Base-by-base conservation (phyloP, 805 yeast genomes). In the Torulaspora maleeae region DNA sequence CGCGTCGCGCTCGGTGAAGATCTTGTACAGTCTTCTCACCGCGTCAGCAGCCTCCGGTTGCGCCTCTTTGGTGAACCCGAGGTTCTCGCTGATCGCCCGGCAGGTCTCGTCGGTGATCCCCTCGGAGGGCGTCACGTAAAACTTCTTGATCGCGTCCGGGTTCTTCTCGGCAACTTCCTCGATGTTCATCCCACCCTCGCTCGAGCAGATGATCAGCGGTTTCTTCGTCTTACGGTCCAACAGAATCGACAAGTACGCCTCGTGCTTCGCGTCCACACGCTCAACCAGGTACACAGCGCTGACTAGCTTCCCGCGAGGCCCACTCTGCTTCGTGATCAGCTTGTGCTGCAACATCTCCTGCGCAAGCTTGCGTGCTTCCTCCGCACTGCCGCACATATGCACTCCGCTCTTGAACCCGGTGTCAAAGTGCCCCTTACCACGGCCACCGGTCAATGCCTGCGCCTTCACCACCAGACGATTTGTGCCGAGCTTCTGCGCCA, bases 151-250 rank as follows among this genome's bases (percentile, higher is more conserved):
- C 57, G 95, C 95, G 47, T 79, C 80, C 44, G 99, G 99, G 69
- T 79, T 83, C 59, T 77, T 80, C 57, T 82, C 83, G 50, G 99
- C 99, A 58, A 93, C 98, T 68, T 95, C 96, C 77, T 93, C 99
- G 64, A 93, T 93, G 74, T 93, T 96, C 95, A 93, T 90, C 76
- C 99, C 99, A 75, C 99, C 99, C 74, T 93, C 93, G 53, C 95
- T 76, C 27, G 97, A 89, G 41, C 96, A 96, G 54, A 93, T 96
- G 64, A 93, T 86, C 73, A 93, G 76, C 49, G 98, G 96, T 57
- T 79, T 75, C 72, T 90, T 95, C 56, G 83, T 78, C 58, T 82
- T 78, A 75, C 99, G 88, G 77, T 93, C 98, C 85, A 90, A 79
- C 58, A 93, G 77, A 58, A 93, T 88, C 52, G 97, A 95, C 56